These are phyloP conservation scores for Fusarium algeriense DNA, from an alignment of 2,329 filamentous ascomycete genomes.

Conservation along the genomic window DNA sequence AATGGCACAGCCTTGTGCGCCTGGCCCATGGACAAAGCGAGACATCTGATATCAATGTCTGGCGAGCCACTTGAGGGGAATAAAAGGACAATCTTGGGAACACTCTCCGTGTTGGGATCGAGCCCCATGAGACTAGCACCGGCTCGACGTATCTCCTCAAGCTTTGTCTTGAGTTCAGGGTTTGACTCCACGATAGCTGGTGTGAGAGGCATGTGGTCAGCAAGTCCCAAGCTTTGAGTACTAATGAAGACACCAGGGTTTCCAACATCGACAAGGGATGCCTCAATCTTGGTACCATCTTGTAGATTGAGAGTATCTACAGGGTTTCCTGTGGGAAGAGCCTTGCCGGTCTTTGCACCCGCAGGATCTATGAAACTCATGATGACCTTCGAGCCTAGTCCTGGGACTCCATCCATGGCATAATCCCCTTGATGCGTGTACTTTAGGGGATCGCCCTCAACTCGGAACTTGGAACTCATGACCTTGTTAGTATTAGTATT, in stretches of 20 bases:
- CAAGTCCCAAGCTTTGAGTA: slow-evolving; percentile 63
- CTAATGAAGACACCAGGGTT: slow-evolving; percentile 74
- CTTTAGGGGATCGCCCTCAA: slow-evolving; percentile 54
- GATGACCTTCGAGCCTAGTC: slow-evolving; percentile 67
- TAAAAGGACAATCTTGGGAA: slow-evolving; percentile 71
- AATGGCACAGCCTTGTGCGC: slow-evolving; percentile 68
- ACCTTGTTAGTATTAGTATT: slow-evolving; percentile 80
- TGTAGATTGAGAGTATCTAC: slow-evolving; percentile 62
- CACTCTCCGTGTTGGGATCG: slow-evolving; percentile 58
- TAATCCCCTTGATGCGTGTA: slow-evolving; percentile 62
- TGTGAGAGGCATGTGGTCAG: slow-evolving; percentile 61
- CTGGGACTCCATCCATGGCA: slow-evolving; percentile 73
- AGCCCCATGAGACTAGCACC: slow-evolving; percentile 74
- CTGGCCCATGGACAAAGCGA: slow-evolving; percentile 67
- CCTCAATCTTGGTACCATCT: slow-evolving; percentile 55
- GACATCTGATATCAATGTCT: slow-evolving; percentile 57
- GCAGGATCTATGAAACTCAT: slow-evolving; percentile 73
- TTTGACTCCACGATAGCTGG: slow-evolving; percentile 66
- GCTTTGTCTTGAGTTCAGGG: slow-evolving; percentile 55
- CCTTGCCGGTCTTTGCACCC: slow-evolving; percentile 71
- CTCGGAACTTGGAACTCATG: slow-evolving; percentile 68
- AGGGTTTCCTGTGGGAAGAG: slow-evolving; percentile 63
- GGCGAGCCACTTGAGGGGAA: slow-evolving; percentile 52
- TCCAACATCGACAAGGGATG: slow-evolving; percentile 72
- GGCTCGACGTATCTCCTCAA: slow-evolving; percentile 68